Percentiles rank a stretch among this genome's conserved stretches.
phyloP scores from a whole-genome alignment of 371 early-diverging fungal species.

The Lichtheimia ornata region DNA sequence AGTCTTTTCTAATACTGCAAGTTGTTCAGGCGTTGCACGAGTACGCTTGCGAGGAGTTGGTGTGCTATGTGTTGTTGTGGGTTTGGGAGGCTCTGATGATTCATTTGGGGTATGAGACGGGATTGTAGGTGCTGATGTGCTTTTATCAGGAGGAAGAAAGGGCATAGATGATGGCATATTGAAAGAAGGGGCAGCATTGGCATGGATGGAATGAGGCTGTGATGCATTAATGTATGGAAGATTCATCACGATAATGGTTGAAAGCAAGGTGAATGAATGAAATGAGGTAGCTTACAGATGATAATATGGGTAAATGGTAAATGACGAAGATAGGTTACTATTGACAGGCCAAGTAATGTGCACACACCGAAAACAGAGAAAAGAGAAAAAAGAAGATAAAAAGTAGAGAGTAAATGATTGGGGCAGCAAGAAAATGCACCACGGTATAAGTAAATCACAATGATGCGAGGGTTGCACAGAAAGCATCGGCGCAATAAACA shows the following conservation, averaged over 20 bases:
- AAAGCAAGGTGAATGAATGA: too few species aligned
- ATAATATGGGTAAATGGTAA: too few species aligned
- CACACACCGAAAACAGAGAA: background rate
- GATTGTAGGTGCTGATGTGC: background rate
- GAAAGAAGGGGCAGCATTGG: too few species aligned
- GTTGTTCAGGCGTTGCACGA: conserved; percentile 72
- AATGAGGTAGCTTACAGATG: too few species aligned
- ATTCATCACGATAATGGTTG: too few species aligned
- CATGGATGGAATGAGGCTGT: too few species aligned
- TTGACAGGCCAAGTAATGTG: background rate
- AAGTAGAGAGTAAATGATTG: background rate
- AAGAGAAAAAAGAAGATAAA: background rate
- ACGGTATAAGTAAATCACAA: conserved; percentile 1
- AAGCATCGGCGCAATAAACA: conserved; percentile 5
- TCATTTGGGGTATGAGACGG: background rate
- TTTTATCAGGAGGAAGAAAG: too few species aligned
- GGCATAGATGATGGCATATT: too few species aligned
- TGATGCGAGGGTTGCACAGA: background rate
- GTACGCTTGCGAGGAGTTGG: conserved; percentile 60
- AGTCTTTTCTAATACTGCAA: conserved; percentile 70
- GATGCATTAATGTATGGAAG: too few species aligned
- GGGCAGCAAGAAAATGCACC: background rate
- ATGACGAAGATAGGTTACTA: background rate
- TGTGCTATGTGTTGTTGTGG: background rate
- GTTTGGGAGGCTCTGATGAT: background rate